These are phyloP conservation scores for Cutaneotrichosporon sp. DNA, from an alignment of 1,284 basidiomycete genomes.

Conservation along the genomic window DNA sequence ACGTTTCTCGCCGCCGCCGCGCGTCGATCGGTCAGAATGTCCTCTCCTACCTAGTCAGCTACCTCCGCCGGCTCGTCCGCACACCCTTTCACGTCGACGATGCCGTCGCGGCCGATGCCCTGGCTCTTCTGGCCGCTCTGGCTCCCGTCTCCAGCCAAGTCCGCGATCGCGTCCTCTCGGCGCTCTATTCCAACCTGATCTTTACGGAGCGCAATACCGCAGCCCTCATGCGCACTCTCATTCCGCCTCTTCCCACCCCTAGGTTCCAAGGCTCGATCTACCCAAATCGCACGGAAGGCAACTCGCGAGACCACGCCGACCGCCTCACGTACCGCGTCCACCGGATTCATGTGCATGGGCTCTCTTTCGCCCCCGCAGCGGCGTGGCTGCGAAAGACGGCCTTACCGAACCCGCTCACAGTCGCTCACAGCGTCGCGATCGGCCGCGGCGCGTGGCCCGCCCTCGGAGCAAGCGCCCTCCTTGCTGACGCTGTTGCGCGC, in stretches of 20 bases:
- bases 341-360: not conserved
- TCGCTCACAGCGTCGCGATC: not conserved
- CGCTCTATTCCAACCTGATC: not conserved
- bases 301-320: not conserved
- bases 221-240: not conserved
- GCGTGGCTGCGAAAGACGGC: not conserved
- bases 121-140: not conserved
- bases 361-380: not conserved
- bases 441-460: not conserved
- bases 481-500: not conserved
- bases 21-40: no score
- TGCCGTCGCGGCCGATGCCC: no score
- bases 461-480: not conserved
- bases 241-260: not conserved
- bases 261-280: no score
- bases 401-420: not conserved
- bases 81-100: no score
- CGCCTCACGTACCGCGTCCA: not conserved
- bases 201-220: not conserved
- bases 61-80: no score
- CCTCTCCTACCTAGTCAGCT: no score
- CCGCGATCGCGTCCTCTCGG: not conserved
- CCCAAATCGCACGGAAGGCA: no score
- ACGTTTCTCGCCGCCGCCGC: no score
- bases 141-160: not conserved